Evolutionary conservation across 2,329 filamentous ascomycete genomes (phyloP), one percentile per base, ranked within the genome.

Genomic region (Monilinia fructigena): DNA sequence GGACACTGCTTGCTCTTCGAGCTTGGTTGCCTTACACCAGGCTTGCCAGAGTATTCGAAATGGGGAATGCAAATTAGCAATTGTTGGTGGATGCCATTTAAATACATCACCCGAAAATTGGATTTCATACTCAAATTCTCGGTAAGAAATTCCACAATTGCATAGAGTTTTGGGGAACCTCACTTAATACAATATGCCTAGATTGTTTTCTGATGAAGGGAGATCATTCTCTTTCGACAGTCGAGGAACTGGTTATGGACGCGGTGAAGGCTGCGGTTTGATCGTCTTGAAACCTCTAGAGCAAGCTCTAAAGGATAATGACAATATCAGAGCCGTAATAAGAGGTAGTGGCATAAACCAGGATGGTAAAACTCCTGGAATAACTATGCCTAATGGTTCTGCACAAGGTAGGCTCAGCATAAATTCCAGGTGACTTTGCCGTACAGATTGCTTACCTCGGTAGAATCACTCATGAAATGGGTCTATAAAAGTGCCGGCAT

Each of bases 161-260:
- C 18, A 38, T 20, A n/a, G 4, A 4, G 20, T 23, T 23, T 47
- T 7, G n/a, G 18, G 20, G 20, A 18, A 23, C 28, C 62, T 1
- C 79, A 82, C 65, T 82, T 83, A 1, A 82, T 79, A 67, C 81
- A 1, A 82, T 79, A 67, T 81, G 78, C 47, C 81, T 80, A 74
- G 73, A 2, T 67, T 75, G 18, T 72, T 75, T 52, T 73, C 71
- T 2, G 70, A 71, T 38, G 66, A 72, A 45, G 74, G 74, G 14
- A 66, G 70, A 45, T 76, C 70, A 14, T 74, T 81, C 67, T 83
- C 83, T 63, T 88, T 86, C 68, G 86, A 89, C 69, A 72, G 78
- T 23, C 78, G 81, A 1, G 88, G 85, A 18, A 83, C 86, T 67
- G 88, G 88, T 0, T 90, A 89, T 70, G 86, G 82, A 0, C 80